Conservation (phyloP, 2,329 filamentous ascomycete genomes). For the Phaeosphaeriaceae sp. region DNA sequence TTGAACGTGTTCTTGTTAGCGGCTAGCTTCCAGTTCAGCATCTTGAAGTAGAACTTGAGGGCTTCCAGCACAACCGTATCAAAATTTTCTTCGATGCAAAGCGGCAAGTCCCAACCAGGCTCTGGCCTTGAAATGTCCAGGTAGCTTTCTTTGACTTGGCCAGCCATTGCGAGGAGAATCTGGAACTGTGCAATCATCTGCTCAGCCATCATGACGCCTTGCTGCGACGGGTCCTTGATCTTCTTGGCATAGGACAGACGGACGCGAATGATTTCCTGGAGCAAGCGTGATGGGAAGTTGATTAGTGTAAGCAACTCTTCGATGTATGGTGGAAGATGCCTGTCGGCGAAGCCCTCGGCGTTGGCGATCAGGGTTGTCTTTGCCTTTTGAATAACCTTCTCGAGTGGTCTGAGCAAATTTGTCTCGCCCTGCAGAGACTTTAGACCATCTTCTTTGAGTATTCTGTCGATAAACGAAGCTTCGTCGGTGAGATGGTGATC, state of each 20-base stretch:
- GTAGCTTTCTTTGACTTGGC: constrained; percentile 91
- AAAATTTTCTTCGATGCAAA: constrained; percentile 96
- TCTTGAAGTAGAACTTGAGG: constrained; percentile 97
- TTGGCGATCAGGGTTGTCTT: constrained; percentile 91
- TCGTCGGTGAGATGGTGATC: constrained; percentile 83
- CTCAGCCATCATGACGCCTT: constrained; percentile 91
- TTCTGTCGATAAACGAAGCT: constrained; percentile 88
- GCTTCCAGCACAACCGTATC: constrained; percentile 91
- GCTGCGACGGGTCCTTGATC: constrained; percentile 92
- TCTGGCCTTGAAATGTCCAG: constrained; percentile 82
- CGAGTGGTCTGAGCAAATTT: constrained; percentile 85
- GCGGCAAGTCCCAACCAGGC: constrained; percentile 91
- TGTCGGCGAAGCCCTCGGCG: constrained; percentile 80
- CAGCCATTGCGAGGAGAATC: constrained; percentile 87
- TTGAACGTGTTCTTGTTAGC: constrained; percentile 99
- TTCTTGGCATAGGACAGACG: constrained; percentile 90
- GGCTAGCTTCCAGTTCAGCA: constrained; percentile 96
- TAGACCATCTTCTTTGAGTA: constrained; percentile 94
- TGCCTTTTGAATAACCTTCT: constrained; percentile 87
- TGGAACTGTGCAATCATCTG: constrained; percentile 98
- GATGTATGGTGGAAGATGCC: constrained; percentile 93
- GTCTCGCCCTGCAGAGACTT: constrained; percentile 85
- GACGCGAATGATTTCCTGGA: constrained; percentile 95
- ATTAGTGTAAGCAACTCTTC: constrained; percentile 95
- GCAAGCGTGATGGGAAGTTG: constrained; percentile 93